Evolutionary conservation across 1,284 basidiomycete species (phyloP), one percentile per base, ranked within the genome.

Genomic region (Cryptococcus sp.): DNA sequence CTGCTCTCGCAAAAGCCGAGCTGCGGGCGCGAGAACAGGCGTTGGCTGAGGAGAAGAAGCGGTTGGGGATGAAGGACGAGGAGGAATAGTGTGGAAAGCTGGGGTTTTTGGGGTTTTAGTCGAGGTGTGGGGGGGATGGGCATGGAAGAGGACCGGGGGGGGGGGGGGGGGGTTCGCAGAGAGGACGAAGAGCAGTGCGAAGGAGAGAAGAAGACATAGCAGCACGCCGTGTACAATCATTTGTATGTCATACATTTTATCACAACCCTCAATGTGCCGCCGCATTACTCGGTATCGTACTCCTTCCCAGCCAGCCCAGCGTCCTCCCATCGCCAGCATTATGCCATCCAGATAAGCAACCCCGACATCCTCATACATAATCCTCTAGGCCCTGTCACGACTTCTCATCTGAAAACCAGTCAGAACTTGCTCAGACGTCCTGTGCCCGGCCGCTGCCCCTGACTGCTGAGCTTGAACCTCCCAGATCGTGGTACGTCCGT

Each of bases 21-120:
- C 79, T 98, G 50, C 90, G 90, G 23, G 85, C 85, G 66, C 82
- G 95, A 71, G 96, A 98, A 79, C 88, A 92, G 72, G 94, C 97
- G 64, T 80, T 98, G 36, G 85, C 84, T 1, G 84, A 86, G 62
- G 81, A 94, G 72, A 98, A 98, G 83, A 84, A 86, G 77, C 86
- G 87, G 71, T 52, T 78, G 59, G 75, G 75, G 6, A 55, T 69
- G 43, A 56, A 59, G 37, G 67, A 69, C 42, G 57, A 68, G 24
- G 33, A 53, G 16, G 13, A 21, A 44, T 20, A 23, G 33, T 8
- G 15, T 11, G 11, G 37, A n/a, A 28, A 13, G 23, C 16, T 20
- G 2, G n/a, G 2, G 42, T 39, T 24, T 3, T 16, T 12, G 39
- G 38, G 13, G 15, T 15, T 43, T 44, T n/a, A n/a, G n/a, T n/a